A percentile compares a stretch with the other conserved stretches of the same genome.
phyloP scores from a whole-genome alignment of 805 yeast genomes.

The Nematodospora valgi region DNA sequence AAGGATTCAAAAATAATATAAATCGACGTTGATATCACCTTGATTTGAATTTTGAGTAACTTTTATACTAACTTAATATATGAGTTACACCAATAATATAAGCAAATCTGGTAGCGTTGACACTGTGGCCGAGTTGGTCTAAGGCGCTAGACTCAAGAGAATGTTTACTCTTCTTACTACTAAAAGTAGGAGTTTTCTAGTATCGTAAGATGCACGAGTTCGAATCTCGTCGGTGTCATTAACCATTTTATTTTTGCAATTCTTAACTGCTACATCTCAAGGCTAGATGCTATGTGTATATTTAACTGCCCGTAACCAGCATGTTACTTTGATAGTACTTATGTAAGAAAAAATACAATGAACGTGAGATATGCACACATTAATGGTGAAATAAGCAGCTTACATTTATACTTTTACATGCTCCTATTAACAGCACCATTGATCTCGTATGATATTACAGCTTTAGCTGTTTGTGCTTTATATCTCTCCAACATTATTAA shows the following conservation, averaged over 20 bases:
- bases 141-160: conserved; percentile 3
- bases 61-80: no score
- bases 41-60: no score
- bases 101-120: no score
- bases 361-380: neutral
- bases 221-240: conserved; percentile 4
- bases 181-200: neutral
- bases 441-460: neutral
- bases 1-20: no score
- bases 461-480: conserved; percentile 13
- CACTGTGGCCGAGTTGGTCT: conserved; percentile 1
- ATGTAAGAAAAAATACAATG: no score
- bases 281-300: no score
- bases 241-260: no score
- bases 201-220: conserved; percentile 3
- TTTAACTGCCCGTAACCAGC: no score
- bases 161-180: neutral
- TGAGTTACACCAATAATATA: no score
- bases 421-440: neutral
- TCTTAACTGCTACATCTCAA: no score
- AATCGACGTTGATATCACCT: no score
- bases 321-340: no score
- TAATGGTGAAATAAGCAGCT: neutral
- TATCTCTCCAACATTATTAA: conserved; percentile 20
- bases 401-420: neutral